phyloP scores from a whole-genome alignment of 176 grass and related monocot species.

The Zoysia pacifica region DNA sequence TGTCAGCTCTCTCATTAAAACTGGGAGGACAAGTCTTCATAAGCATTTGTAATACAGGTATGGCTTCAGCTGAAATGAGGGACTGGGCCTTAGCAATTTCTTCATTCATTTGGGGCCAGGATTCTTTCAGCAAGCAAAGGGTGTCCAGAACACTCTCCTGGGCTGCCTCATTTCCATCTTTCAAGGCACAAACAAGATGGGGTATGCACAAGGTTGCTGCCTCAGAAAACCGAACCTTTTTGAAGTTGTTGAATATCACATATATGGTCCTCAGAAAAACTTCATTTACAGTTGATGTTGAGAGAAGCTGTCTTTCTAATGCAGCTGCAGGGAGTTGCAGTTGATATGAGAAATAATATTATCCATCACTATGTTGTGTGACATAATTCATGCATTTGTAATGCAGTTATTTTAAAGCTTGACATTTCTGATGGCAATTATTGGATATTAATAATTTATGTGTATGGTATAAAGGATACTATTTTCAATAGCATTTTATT shows the following conservation, averaged over 20 bases:
- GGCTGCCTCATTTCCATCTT: conserved; percentile 74
- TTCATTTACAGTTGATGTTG: conserved; percentile 79
- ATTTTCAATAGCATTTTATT: conserved; percentile 11
- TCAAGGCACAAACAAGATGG: conserved; percentile 76
- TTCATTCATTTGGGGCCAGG: conserved; percentile 91
- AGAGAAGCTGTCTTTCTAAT: conserved; percentile 79
- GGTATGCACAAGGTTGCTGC: conserved; percentile 93
- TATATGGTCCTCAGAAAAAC: conserved; percentile 83
- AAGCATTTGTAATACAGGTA: conserved; percentile 82
- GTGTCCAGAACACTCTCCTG: conserved; percentile 90
- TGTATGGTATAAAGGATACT: background rate
- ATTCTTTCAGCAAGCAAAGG: conserved; percentile 92
- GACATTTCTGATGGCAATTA: conserved; percentile 1
- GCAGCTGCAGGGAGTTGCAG: conserved; percentile 58
- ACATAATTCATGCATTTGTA: conserved; percentile 11
- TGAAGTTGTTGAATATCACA: conserved; percentile 90
- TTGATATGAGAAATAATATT: conserved; percentile 38
- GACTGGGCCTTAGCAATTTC: conserved; percentile 91
- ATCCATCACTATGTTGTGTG: background rate
- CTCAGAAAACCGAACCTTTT: conserved; percentile 86
- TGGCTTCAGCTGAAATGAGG: conserved; percentile 88
- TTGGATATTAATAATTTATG: conserved; percentile 1
- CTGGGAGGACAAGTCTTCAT: conserved; percentile 93
- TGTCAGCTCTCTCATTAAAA: conserved; percentile 93
- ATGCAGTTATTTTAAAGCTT: conserved; percentile 15